Evolutionary conservation across 768 basidiomycete genomes (phyloP), one percentile per base, ranked within the genome.

Genomic region (Mycena rebaudengoi): DNA sequence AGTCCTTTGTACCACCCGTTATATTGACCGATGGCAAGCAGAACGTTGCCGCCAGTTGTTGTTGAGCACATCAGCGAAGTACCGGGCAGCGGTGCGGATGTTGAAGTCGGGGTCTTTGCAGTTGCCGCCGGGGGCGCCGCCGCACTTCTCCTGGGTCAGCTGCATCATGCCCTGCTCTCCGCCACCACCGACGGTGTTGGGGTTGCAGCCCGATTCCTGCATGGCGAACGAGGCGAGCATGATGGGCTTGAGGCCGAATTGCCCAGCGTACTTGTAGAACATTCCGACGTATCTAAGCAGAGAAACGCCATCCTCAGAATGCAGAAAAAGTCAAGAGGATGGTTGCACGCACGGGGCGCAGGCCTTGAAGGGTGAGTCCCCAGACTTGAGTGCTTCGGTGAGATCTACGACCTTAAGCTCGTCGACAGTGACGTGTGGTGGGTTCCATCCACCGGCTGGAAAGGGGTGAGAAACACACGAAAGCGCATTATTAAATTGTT

Each of bases 101-200:
- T 94, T 95, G 76, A 83, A 94, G 46, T 88, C 83, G 52, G 82
- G 80, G 54, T 85, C 80, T 49, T 69, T 72, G 73, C 85, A 87
- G 65, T 85, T 76, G 14, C 80, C 80, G 23, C 68, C 72, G 6
- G 85, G 83, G 1, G 88, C 88, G 58, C 78, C 85, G 44, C 71
- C 82, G 69, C 94, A 96, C 75, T 95, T 96, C 65, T 92, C 91
- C 39, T 75, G 71, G 18, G 91, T 91, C 65, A 96, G 82, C 74
- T 96, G 94, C 94, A 95, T 95, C 53, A 95, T 77, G 30, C 93
- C 94, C 70, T 92, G 90, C 74, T 95, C 94, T 43, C 93, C 91
- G 21, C 81, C 91, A 16, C 89, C 90, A 52, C 94, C 94, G 44
- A 87, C 80, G 7, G 84, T 85, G 16, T 76, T 60, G 2, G 88